Evolutionary conservation across 345 rosid species (phyloP), one percentile per base, ranked within the genome.

Genomic region (Trapa bicornis): DNA sequence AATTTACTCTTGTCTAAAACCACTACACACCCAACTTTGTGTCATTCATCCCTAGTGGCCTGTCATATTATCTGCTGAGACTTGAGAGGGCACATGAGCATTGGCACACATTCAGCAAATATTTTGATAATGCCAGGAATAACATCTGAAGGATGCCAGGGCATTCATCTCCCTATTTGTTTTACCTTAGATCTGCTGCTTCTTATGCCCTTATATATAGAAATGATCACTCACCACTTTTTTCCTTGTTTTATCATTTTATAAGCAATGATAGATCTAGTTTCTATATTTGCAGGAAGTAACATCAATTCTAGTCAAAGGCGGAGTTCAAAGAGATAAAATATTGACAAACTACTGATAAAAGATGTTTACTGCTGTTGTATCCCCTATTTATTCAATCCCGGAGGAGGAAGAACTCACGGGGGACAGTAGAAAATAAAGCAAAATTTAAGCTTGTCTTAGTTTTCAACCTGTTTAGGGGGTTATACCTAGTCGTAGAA

Each of bases 331-430:
- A 5, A 76, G 73, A 2, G 90, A 83, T 72, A 89, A 81, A 84
- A 81, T 94, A 71, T 81, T 94, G 61, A 86, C 81, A 85, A 94
- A 91, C 82, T 91, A 89, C 78, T 94, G 85, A 91, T 53, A 62
- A 16, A 43, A 48, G 67, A 33, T 76, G 69, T 47, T 6, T 22
- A 47, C 67, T 75, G 81, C 79, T 82, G 77, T 13, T 10, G 37
- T 58, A 9, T 7, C 12, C 6, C 4, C 75, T 64, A 78, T 81
- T 85, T 82, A 71, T 81, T 81, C 45, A 22, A 16, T 70, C 70
- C 71, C 66, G 29, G 76, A 64, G 65, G 70, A 65, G 41, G 50
- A 65, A 77, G 29, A 67, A 65, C 42, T 58, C 76, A 17, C 84
- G 75, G 6, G 43, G 65, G 57, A 36, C n/a, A 41, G 33, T 48